These are phyloP conservation scores for Starmera dryadoides DNA, from an alignment of 805 yeast genomes.

Conservation along the genomic window DNA sequence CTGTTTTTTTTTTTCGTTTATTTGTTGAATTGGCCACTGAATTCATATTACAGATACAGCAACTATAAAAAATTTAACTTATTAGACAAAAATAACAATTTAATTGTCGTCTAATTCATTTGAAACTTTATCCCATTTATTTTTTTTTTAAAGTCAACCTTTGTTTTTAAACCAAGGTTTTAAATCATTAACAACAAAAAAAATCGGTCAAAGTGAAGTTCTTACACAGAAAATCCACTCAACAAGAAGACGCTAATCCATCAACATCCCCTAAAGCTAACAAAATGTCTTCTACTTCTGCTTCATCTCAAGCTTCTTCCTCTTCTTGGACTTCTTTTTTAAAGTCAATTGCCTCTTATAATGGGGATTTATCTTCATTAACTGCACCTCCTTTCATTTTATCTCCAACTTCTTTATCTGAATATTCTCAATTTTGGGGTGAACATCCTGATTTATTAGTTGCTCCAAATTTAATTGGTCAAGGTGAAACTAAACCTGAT, in stretches of 20 bases:
- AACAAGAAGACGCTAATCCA: not conserved
- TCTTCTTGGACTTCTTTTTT: constrained; percentile 89
- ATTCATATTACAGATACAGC: no score
- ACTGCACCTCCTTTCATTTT: constrained; percentile 98
- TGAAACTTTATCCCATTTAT: no score
- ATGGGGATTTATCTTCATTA: constrained; percentile 86
- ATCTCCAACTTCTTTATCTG: constrained; percentile 82
- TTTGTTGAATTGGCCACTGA: no score
- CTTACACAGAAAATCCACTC: constrained; percentile 4
- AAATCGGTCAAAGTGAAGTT: constrained; percentile 15
- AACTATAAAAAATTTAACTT: no score
- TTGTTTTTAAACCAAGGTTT: no score
- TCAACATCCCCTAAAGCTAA: not conserved
- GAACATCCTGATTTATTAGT: constrained; percentile 82
- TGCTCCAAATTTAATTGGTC: constrained; percentile 53
- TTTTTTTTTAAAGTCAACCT: not conserved
- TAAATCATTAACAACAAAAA: not conserved
- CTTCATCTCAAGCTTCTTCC: constrained; percentile 27
- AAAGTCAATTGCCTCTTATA: constrained; percentile 84
- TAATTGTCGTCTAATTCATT: no score
- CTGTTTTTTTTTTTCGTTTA: no score
- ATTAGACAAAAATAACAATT: no score
- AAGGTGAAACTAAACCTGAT: constrained; percentile 28
- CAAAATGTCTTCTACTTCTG: not conserved
- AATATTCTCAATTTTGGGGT: constrained; percentile 94